These are phyloP conservation scores for Pelagophyceae sp. DNA, from an alignment of 352 stramenopile species.

Conservation along the genomic window DNA sequence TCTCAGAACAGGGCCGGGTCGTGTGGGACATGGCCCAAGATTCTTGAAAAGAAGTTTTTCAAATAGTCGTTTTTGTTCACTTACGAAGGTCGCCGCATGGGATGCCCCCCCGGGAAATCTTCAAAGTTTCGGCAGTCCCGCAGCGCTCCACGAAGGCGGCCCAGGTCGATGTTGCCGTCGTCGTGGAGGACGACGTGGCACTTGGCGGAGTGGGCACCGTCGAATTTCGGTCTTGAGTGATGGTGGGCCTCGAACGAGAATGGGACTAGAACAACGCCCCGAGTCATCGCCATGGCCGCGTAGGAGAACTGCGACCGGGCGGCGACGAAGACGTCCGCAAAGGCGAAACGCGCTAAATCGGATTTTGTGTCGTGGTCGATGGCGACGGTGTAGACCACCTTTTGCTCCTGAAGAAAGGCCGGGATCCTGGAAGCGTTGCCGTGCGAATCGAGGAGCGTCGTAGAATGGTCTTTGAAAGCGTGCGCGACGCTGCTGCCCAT, in stretches of 20 bases:
- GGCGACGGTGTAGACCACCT: neutral
- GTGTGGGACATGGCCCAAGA: too few species aligned
- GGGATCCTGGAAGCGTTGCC: neutral
- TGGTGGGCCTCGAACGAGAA: neutral
- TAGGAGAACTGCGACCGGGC: constrained; percentile 5
- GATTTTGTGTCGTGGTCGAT: neutral
- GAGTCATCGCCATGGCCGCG: neutral
- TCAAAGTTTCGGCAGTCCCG: neutral
- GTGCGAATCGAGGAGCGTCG: neutral
- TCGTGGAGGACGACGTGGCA: neutral
- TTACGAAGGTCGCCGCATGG: too few species aligned
- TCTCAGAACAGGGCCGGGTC: too few species aligned
- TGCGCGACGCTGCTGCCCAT: neutral
- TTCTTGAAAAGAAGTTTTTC: too few species aligned
- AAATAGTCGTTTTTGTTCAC: too few species aligned
- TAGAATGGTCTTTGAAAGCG: neutral
- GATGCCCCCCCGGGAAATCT: too few species aligned
- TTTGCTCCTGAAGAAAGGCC: too few species aligned
- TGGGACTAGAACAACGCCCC: neutral
- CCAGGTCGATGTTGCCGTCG: neutral
- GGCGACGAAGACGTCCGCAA: neutral
- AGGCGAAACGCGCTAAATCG: neutral
- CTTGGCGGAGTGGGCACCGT: neutral
- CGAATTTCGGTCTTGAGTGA: neutral
- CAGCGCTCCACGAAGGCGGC: neutral